phyloP scores from a whole-genome alignment of 495 filamentous ascomycete genomes.

The Podospora anserina region DNA sequence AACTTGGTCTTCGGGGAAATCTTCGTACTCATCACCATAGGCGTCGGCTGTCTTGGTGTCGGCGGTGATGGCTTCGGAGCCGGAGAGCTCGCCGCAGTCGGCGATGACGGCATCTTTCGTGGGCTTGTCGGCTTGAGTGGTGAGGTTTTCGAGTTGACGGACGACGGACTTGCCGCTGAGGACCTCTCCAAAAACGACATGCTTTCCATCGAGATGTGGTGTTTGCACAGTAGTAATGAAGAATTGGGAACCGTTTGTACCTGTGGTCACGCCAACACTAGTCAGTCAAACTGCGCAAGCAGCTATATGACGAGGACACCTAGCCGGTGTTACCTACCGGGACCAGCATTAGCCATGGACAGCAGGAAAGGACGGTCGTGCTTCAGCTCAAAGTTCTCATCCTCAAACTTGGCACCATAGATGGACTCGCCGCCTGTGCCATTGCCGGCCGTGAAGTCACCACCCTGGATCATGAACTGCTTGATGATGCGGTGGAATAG shows the following conservation, averaged over 20 bases:
- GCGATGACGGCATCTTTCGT: conserved; percentile 64
- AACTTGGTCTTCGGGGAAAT: conserved; percentile 81
- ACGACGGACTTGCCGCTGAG: conserved; percentile 87
- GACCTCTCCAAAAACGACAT: conserved; percentile 98
- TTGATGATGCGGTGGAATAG: conserved; percentile 97
- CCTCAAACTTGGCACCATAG: conserved; percentile 96
- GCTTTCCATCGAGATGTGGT: conserved; percentile 91
- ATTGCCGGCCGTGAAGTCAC: conserved; percentile 94
- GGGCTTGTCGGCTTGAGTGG: conserved; percentile 82
- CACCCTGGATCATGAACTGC: conserved; percentile 98
- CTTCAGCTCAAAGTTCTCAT: conserved; percentile 93
- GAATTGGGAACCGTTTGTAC: conserved; percentile 96
- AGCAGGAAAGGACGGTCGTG: conserved; percentile 93
- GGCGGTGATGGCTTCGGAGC: conserved; percentile 59
- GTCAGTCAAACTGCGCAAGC: conserved; percentile 16
- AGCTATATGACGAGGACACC: not conserved
- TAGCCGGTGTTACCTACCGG: conserved; percentile 56
- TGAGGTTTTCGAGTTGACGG: conserved; percentile 83
- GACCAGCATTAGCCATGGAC: conserved; percentile 96
- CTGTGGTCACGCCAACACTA: conserved; percentile 30
- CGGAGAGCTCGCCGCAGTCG: conserved; percentile 83
- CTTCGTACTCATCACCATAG: conserved; percentile 90
- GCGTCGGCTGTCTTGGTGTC: conserved; percentile 65
- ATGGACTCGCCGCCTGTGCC: conserved; percentile 97
- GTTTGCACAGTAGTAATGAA: conserved; percentile 94